These are phyloP conservation scores for Penstemon newberryi DNA, from an alignment of 257 asterid genomes.

Conservation along the genomic window DNA sequence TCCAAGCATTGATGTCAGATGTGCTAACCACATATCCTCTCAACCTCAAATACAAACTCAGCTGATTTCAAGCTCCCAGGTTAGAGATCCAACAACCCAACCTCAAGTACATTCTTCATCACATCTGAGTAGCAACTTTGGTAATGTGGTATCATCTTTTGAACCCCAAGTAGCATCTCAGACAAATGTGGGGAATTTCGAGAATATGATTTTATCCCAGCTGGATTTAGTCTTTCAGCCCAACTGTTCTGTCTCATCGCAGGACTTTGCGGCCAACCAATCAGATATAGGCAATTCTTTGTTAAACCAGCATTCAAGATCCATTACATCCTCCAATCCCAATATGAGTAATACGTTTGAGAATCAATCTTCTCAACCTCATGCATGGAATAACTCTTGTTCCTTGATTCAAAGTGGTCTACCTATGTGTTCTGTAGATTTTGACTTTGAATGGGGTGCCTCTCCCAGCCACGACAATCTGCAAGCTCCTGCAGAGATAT, in stretches of 20 bases:
- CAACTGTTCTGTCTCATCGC: slow-evolving; percentile 31
- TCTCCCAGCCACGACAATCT: slow-evolving; percentile 29
- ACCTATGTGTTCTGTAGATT: slow-evolving; percentile 25
- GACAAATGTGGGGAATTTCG: slow-evolving; percentile 27
- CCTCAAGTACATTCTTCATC: slow-evolving; percentile 40
- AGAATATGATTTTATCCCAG: slow-evolving; percentile 26
- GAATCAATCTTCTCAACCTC: slow-evolving; percentile 32
- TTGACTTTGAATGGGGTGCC: slow-evolving; percentile 32
- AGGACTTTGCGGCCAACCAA: slow-evolving; percentile 33
- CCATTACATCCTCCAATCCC: slow-evolving; percentile 28
- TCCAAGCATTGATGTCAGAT: slow-evolving; percentile 21
- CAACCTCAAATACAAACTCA: slow-evolving; percentile 35
- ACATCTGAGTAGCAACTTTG: slow-evolving; percentile 28
- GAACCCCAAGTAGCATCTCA: slow-evolving; percentile 26
- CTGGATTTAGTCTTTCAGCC: slow-evolving; percentile 28
- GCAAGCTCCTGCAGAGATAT: slow-evolving; percentile 30
- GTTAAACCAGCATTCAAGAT: slow-evolving; percentile 34
- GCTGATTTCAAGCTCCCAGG: slow-evolving; percentile 29
- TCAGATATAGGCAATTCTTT: slow-evolving; percentile 27
- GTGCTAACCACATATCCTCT: slow-evolving; percentile 21
- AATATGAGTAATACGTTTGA: slow-evolving; percentile 26
- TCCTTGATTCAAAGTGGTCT: slow-evolving; percentile 27
- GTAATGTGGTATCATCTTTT: slow-evolving; percentile 19
- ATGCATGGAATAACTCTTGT: slow-evolving; percentile 23
- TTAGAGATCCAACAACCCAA: slow-evolving; percentile 27